These are phyloP conservation scores for Suillus americanus DNA, from an alignment of 768 basidiomycete species.

Conservation along the genomic window DNA sequence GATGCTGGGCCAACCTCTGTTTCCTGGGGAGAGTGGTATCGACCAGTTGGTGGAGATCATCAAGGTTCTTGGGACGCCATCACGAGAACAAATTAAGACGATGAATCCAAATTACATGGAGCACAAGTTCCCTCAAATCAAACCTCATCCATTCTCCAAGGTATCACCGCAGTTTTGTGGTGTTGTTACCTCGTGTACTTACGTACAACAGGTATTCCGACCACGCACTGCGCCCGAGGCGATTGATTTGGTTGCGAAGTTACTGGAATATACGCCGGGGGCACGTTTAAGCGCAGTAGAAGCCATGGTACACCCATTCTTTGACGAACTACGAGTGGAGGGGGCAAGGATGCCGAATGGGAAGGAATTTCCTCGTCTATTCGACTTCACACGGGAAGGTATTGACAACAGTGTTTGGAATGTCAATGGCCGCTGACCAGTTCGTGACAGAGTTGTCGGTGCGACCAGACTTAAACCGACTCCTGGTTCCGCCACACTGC, in stretches of 20 bases:
- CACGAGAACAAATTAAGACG: slow-evolving; percentile 99
- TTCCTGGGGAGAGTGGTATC: slow-evolving; percentile 98
- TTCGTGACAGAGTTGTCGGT: slow-evolving; percentile 81
- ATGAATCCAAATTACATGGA: slow-evolving; percentile 99
- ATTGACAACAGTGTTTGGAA: slow-evolving; percentile 28
- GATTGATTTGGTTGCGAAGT: slow-evolving; percentile 91
- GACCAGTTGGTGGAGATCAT: slow-evolving; percentile 99
- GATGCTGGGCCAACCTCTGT: slow-evolving; percentile 98
- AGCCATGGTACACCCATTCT: slow-evolving; percentile 94
- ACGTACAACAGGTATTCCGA: slow-evolving; percentile 79
- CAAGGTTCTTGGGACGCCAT: slow-evolving; percentile 98
- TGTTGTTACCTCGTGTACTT: slow-evolving; percentile 13
- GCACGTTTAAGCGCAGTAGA: slow-evolving; percentile 87
- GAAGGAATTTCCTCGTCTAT: slow-evolving; percentile 91
- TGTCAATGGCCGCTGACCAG: slow-evolving; percentile 4
- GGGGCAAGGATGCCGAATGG: slow-evolving; percentile 96
- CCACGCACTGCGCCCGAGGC: slow-evolving; percentile 95
- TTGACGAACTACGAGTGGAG: slow-evolving; percentile 90
- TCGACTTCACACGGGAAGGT: slow-evolving; percentile 97
- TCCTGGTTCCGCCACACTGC: slow-evolving; percentile 87
- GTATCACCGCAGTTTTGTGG: slow-evolving; percentile 38
- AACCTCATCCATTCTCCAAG: slow-evolving; percentile 99
- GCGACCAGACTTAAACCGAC: slow-evolving; percentile 89
- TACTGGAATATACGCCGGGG: slow-evolving; percentile 97
- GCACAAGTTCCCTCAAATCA: slow-evolving; percentile 99